Base-by-base conservation (phyloP, 306 rosid genomes). In the Rosa lucieae region DNA sequence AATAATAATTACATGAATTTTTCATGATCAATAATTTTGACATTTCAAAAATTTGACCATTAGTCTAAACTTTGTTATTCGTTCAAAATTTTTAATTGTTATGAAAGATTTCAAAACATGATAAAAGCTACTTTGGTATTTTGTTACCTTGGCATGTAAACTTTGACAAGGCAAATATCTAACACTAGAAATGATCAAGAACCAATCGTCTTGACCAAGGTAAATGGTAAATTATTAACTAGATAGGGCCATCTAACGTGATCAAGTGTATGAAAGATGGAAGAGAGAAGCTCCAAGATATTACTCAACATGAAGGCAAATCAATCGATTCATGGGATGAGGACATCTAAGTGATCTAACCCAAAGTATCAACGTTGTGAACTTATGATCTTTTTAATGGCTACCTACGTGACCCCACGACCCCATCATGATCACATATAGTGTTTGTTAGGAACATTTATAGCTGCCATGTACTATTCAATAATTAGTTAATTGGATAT, bases 181-280 rank as follows among this genome's bases (percentile, higher is more conserved):
- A 47, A 47, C 52, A 10, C 15, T 47, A 47, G 15, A 10, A 47
- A 47, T 47, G 14, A 47, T 47, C 1, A 3, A 10, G 13, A 47
- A 47, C 53, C 53, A 48, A 12, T 48, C 17, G 10, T 48, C 53
- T 23, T 70, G 56, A 70, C 42, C 56, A 6, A 12, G 12, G 56
- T 8, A 46, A 21, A n/a, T 68, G 73, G 52, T 29, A 70, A 20
- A 12, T 56, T 55, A 39, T 32, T 21, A n/a, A 23, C 13, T 23
- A 29, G 43, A 5, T 29, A 58, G 21, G 47, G 51, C 5, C 32
- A 9, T 29, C 1, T 2, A 40, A 76, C 75, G 78, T 77, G 81
- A 43, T 18, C 32, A n/a, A 65, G 81, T 71, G 70, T 63, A 51
- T 70, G 78, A 51, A 65, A 39, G 58, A 20, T 65, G 35, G 26